A percentile compares a stretch with the other conserved stretches of the same genome.
Conservation (phyloP, 192 early-diverging fungal species). For the Umbelopsis ramanniana region DNA sequence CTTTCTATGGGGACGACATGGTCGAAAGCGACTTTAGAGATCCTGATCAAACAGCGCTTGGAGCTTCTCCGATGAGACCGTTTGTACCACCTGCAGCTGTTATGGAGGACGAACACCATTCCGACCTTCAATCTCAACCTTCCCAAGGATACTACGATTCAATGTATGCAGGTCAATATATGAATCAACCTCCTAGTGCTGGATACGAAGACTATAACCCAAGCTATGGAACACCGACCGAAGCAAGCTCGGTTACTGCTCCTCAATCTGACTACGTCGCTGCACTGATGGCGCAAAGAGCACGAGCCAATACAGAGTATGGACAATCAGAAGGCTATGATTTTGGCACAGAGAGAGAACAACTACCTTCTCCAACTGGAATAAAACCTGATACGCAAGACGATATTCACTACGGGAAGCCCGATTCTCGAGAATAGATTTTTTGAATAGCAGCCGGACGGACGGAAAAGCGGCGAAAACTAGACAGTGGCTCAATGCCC, state of each 20-base stretch:
- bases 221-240: neutral
- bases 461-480: no score
- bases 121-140: neutral
- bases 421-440: conserved; percentile 6
- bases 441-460: neutral
- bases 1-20: conserved; percentile 3
- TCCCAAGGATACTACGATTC: conserved; percentile 3
- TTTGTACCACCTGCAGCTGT: conserved; percentile 4
- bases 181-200: neutral
- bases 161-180: neutral
- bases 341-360: neutral
- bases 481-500: neutral
- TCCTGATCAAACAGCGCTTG: neutral
- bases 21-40: neutral
- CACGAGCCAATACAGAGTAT: neutral
- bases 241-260: neutral
- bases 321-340: neutral
- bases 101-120: neutral
- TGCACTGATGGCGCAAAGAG: neutral
- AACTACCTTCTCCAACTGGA: neutral
- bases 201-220: neutral
- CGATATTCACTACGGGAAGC: neutral
- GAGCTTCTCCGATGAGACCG: neutral
- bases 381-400: conserved; percentile 15
- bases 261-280: conserved; percentile 6